Conservation (phyloP, 805 yeast genomes). For the Spathaspora gorwiae region DNA sequence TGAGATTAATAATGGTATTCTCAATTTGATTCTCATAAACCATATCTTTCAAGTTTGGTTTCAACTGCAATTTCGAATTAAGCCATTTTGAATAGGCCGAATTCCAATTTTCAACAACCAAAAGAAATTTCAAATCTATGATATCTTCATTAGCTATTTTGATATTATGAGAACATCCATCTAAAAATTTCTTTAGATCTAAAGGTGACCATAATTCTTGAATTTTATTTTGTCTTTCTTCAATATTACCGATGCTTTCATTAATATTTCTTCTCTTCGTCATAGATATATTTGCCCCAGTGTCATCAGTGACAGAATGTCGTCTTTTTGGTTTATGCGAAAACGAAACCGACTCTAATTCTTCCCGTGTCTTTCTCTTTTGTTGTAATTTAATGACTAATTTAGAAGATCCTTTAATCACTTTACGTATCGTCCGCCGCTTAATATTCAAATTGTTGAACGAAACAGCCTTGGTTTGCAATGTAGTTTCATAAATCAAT, state of each 20-base stretch:
- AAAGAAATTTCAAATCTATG: conserved; percentile 28
- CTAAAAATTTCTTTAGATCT: conserved; percentile 31
- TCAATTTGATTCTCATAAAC: conserved; percentile 22
- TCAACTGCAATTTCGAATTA: conserved; percentile 38
- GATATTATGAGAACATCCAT: conserved; percentile 24
- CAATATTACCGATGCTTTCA: conserved; percentile 6
- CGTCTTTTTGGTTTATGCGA: conserved; percentile 16
- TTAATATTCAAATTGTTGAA: conserved; percentile 30
- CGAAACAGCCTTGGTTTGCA: conserved; percentile 44
- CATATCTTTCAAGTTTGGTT: conserved; percentile 20
- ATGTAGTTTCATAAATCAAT: conserved; percentile 38
- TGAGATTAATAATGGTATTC: conserved; percentile 24
- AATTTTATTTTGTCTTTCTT: conserved; percentile 29
- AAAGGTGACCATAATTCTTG: conserved; percentile 47
- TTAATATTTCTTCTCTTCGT: neutral
- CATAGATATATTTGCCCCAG: conserved; percentile 5
- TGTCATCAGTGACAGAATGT: conserved; percentile 8
- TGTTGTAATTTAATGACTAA: conserved; percentile 16
- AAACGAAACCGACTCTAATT: conserved; percentile 23
- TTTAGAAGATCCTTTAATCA: conserved; percentile 24
- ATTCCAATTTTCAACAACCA: conserved; percentile 48
- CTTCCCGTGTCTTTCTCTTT: conserved; percentile 24
- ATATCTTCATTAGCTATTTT: conserved; percentile 16
- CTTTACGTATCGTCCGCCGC: conserved; percentile 19
- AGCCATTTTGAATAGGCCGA: conserved; percentile 47